Conservation (phyloP, 345 rosid genomes). For the Orychophragmus violaceus region DNA sequence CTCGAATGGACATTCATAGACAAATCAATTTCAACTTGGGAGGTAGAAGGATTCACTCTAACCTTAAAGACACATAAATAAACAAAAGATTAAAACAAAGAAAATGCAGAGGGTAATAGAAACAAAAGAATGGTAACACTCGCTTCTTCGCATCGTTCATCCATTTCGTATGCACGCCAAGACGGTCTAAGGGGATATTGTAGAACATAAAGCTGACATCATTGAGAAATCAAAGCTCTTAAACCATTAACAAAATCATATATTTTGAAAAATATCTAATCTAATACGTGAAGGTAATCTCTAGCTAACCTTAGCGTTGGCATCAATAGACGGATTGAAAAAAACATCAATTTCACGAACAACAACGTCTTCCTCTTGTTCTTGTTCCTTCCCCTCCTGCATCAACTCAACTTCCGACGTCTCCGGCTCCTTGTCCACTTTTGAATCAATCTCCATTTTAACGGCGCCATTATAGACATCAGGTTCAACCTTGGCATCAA, state of each 20-base stretch:
- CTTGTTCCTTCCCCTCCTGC: conserved; percentile 32
- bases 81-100: neutral
- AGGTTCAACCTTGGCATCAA: conserved; percentile 37
- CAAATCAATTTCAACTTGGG: conserved; percentile 71
- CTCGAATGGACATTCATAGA: conserved; percentile 45
- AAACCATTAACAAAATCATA: neutral
- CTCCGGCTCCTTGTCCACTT: conserved; percentile 26
- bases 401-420: conserved; percentile 26
- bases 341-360: conserved; percentile 85
- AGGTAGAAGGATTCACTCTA: conserved; percentile 55
- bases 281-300: neutral
- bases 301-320: conserved; percentile 41
- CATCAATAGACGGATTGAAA: conserved; percentile 51
- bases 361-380: conserved; percentile 55
- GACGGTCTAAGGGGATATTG: conserved; percentile 79
- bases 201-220: conserved; percentile 63
- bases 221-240: neutral
- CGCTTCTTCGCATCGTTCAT: conserved; percentile 77
- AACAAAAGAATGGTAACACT: neutral
- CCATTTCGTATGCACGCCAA: conserved; percentile 92
- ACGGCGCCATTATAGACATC: conserved; percentile 29
- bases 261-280: neutral
- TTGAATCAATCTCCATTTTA: conserved; percentile 51
- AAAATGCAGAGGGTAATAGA: neutral
- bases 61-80: conserved; percentile 39